These are phyloP conservation scores for Blumeria hordei DNA, from an alignment of 2,329 filamentous ascomycete species.

Conservation along the genomic window DNA sequence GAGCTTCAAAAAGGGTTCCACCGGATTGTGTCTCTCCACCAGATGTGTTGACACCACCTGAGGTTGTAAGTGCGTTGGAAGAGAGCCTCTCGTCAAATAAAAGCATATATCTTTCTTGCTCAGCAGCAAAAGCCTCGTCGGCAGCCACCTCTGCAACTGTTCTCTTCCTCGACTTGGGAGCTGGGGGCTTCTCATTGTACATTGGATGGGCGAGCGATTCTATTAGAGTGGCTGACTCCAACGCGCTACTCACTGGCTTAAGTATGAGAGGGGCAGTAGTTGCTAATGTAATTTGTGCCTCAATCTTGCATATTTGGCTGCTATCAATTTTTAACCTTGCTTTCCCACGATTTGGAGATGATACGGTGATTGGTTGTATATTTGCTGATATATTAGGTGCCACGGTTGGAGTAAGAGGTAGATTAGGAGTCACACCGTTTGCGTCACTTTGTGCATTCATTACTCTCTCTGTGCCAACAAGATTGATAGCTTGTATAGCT, in stretches of 20 bases:
- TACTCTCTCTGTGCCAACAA: background rate
- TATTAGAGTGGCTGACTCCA: constrained; percentile 47
- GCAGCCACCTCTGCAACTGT: constrained; percentile 88
- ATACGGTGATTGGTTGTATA: constrained; percentile 29
- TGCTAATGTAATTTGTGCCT: constrained; percentile 49
- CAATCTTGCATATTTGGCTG: constrained; percentile 46
- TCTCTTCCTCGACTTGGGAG: constrained; percentile 73
- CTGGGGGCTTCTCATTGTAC: constrained; percentile 51
- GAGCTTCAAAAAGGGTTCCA: constrained; percentile 52
- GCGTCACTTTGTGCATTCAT: constrained; percentile 14
- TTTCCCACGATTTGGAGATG: constrained; percentile 43
- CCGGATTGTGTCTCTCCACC: constrained; percentile 51
- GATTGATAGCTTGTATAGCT: constrained; percentile 45
- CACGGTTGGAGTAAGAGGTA: constrained; percentile 40
- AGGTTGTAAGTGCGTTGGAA: constrained; percentile 31
- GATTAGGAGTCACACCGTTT: constrained; percentile 19
- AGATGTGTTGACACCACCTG: constrained; percentile 29
- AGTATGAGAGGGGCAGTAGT: constrained; percentile 55
- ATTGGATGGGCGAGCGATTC: constrained; percentile 51
- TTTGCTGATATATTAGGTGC: constrained; percentile 28
- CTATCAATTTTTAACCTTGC: constrained; percentile 55
- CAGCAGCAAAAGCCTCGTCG: constrained; percentile 75
- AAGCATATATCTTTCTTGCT: constrained; percentile 80
- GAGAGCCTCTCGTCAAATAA: constrained; percentile 65
- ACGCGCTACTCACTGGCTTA: constrained; percentile 44